phyloP scores from a whole-genome alignment of 2,329 filamentous ascomycete genomes.

The Xylariaceae sp. region DNA sequence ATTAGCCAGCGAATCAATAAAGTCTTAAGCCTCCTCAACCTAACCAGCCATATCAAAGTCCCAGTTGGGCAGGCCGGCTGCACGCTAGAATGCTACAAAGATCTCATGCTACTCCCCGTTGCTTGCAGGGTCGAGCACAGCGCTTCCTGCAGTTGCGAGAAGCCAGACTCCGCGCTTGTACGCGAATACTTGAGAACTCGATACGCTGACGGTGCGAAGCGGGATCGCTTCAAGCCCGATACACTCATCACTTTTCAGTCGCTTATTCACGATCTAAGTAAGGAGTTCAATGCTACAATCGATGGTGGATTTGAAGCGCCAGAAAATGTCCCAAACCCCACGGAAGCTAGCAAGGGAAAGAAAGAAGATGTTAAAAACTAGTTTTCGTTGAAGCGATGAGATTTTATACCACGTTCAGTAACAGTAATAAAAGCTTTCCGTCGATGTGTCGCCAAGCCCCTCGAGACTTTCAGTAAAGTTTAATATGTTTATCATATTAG shows the following conservation, averaged over 20 bases:
- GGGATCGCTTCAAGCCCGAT: not conserved
- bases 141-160: not conserved
- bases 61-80: not conserved
- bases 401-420: too few species aligned
- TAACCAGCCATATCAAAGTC: not conserved
- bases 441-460: too few species aligned
- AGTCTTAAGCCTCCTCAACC: not conserved
- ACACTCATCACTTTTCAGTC: not conserved
- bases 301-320: constrained; percentile 1
- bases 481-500: too few species aligned
- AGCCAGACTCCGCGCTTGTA: not conserved
- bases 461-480: too few species aligned
- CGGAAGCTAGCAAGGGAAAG: not conserved
- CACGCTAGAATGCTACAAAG: constrained; percentile 6
- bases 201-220: not conserved
- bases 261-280: constrained; percentile 7
- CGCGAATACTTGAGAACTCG: not conserved
- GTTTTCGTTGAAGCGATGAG: too few species aligned
- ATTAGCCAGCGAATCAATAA: not conserved
- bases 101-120: constrained; percentile 3
- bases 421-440: too few species aligned
- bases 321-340: constrained; percentile 4
- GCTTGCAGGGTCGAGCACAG: not conserved
- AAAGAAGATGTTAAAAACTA: not conserved
- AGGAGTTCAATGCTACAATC: constrained; percentile 2